These are phyloP conservation scores for Colletotrichum spaethianum DNA, from an alignment of 2,329 filamentous ascomycete species.

Conservation along the genomic window DNA sequence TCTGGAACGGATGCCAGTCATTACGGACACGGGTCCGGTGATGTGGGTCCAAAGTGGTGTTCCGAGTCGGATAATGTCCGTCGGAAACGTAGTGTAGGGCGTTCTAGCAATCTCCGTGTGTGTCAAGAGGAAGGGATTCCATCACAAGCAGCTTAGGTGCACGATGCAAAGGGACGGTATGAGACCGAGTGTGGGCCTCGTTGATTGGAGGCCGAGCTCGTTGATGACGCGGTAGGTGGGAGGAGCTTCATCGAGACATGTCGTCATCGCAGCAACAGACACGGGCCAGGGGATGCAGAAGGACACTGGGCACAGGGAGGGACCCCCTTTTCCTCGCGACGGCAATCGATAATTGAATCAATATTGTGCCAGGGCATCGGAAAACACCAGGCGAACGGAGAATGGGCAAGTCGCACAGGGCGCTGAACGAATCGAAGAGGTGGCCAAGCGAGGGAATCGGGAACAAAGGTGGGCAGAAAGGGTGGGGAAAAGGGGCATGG, in stretches of 20 bases:
- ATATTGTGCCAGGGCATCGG: background rate
- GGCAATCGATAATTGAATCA: background rate
- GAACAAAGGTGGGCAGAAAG: background rate
- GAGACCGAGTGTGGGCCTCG: background rate
- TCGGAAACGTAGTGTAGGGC: background rate
- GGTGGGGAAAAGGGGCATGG: background rate
- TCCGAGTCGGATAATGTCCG: background rate
- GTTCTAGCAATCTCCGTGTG: background rate
- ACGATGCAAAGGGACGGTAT: background rate
- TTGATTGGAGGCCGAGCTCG: background rate
- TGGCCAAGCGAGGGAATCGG: background rate
- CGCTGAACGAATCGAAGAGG: background rate
- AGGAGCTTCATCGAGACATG: background rate
- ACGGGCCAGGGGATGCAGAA: background rate
- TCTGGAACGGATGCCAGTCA: background rate
- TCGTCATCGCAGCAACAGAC: slow-evolving; percentile 21
- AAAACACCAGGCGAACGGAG: slow-evolving; percentile 1
- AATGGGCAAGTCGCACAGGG: slow-evolving; percentile 14
- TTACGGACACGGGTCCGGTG: slow-evolving; percentile 8
- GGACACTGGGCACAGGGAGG: background rate
- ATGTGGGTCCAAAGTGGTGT: background rate
- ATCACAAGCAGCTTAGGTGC: background rate
- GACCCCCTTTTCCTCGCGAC: background rate
- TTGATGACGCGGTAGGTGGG: background rate
- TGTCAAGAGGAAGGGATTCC: background rate